Percentiles rank a stretch among this genome's conserved stretches.
Conservation (phyloP, 805 yeast genomes). For the Blastobotrys parvus region DNA sequence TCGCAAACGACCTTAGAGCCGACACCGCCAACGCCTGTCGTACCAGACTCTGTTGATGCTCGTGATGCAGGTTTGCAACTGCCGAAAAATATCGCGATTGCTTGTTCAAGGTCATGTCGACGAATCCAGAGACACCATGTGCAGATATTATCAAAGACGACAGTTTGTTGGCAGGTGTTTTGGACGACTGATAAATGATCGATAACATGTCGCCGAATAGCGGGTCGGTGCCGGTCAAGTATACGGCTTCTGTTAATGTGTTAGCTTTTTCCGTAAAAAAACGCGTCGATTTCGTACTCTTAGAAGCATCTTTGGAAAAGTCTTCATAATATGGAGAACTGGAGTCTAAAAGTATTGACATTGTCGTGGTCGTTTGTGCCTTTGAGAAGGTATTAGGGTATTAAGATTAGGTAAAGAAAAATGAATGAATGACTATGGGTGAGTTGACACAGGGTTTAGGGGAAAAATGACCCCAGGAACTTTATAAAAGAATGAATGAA, state of each 20-base stretch:
- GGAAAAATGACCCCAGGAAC: too few species aligned
- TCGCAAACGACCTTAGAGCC: conserved; percentile 55
- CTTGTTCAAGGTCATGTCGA: conserved; percentile 47
- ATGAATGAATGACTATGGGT: too few species aligned
- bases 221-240: conserved; percentile 29
- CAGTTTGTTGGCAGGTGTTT: conserved; percentile 11
- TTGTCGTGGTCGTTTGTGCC: too few species aligned
- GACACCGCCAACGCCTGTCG: conserved; percentile 73
- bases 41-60: conserved; percentile 47
- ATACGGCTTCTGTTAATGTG: conserved; percentile 25
- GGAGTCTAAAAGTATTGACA: conserved; percentile 21
- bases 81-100: conserved; percentile 73
- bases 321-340: conserved; percentile 27
- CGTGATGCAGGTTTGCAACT: conserved; percentile 52
- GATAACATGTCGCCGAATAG: conserved; percentile 29
- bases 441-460: too few species aligned
- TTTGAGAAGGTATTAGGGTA: too few species aligned
- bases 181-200: conserved; percentile 23
- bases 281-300: conserved; percentile 9
- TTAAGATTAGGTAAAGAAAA: too few species aligned
- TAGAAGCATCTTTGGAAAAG: conserved; percentile 17
- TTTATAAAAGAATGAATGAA: too few species aligned
- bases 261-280: background rate
- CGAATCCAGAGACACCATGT: conserved; percentile 57
- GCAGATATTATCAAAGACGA: conserved; percentile 27